Percentiles rank a stretch among this genome's conserved stretches.
Evolutionary conservation across 1,284 basidiomycete species (phyloP).

Genomic region (Wolfiporia cocos): DNA sequence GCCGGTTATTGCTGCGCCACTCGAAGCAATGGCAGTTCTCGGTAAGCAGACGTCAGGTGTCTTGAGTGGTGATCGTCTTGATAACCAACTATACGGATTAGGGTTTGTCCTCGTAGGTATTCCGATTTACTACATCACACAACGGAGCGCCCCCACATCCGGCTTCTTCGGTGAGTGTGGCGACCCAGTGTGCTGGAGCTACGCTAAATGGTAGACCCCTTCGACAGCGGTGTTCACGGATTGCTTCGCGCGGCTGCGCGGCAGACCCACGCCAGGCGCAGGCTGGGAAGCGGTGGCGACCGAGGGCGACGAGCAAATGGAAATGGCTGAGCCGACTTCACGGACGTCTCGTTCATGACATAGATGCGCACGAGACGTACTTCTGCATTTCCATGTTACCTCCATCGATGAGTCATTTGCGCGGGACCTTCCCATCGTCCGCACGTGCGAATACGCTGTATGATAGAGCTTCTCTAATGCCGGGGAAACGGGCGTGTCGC

Average conservation of each 20-base stretch:
- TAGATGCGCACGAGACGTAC: not conserved
- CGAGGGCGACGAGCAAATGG: constrained; percentile 62
- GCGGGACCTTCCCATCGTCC: not conserved
- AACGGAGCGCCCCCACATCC: constrained; percentile 38
- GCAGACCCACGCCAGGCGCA: constrained; percentile 43
- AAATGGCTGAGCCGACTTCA: constrained; percentile 44
- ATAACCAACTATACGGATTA: too few species aligned
- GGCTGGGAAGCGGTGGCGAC: constrained; percentile 76
- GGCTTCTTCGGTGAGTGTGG: constrained; percentile 45
- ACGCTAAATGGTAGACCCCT: not conserved
- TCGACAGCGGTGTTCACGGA: constrained; percentile 37
- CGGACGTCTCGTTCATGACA: constrained; percentile 16
- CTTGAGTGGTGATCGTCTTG: too few species aligned
- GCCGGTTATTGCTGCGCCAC: constrained; percentile 91
- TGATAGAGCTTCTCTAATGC: constrained; percentile 5
- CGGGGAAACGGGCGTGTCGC: constrained; percentile 2
- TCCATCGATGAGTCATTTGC: too few species aligned
- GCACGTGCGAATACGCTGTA: not conserved
- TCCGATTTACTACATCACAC: constrained; percentile 82
- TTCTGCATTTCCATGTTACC: too few species aligned
- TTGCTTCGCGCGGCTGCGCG: constrained; percentile 39
- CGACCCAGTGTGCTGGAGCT: too few species aligned
- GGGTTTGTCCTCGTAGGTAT: constrained; percentile 72
- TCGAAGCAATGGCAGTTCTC: constrained; percentile 82
- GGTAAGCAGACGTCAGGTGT: constrained; percentile 54